Evolutionary conservation across 208 protist species (phyloP).

Genomic region (Trypanosoma boissoni): DNA sequence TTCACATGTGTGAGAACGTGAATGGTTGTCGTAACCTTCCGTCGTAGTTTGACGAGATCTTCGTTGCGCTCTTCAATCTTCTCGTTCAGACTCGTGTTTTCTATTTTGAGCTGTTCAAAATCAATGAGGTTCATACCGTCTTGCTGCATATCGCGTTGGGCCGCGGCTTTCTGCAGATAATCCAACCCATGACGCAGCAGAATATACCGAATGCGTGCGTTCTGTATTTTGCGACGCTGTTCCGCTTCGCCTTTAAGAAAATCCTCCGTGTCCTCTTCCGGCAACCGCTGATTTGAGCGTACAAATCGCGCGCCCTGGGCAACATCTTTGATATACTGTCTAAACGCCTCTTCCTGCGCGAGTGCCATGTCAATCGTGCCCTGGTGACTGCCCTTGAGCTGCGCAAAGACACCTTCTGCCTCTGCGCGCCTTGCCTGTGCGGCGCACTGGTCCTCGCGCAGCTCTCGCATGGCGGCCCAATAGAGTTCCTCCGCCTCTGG

Average conservation of each 20-base stretch:
- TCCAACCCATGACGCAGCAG: slow-evolving; percentile 81
- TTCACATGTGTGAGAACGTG: slow-evolving; percentile 98
- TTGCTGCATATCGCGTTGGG: slow-evolving; percentile 60
- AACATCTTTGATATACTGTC: slow-evolving; percentile 63
- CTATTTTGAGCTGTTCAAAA: slow-evolving; percentile 99
- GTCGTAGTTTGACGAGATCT: slow-evolving; percentile 94
- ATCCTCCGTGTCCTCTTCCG: slow-evolving; percentile 52
- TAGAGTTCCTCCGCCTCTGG: slow-evolving; percentile 76
- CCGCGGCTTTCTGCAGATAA: slow-evolving; percentile 50
- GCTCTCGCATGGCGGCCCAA: slow-evolving; percentile 64
- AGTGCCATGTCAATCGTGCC: slow-evolving; percentile 56
- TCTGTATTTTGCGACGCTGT: slow-evolving; percentile 77
- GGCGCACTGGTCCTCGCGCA: slow-evolving; percentile 55
- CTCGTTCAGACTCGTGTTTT: slow-evolving; percentile 98
- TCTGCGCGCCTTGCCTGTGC: slow-evolving; percentile 28
- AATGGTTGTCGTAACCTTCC: slow-evolving; percentile 95
- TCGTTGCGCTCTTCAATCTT: slow-evolving; percentile 99
- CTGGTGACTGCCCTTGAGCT: slow-evolving; percentile 46
- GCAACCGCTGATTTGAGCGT: slow-evolving; percentile 72
- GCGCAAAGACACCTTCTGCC: slow-evolving; percentile 46
- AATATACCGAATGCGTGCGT: slow-evolving; percentile 88
- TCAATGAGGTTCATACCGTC: slow-evolving; percentile 97
- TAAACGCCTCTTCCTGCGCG: slow-evolving; percentile 70
- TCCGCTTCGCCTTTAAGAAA: slow-evolving; percentile 73
- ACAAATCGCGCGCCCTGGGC: slow-evolving; percentile 55